These are phyloP conservation scores for Xylaria sp. DNA, from an alignment of 2,329 filamentous ascomycete species.

Conservation along the genomic window DNA sequence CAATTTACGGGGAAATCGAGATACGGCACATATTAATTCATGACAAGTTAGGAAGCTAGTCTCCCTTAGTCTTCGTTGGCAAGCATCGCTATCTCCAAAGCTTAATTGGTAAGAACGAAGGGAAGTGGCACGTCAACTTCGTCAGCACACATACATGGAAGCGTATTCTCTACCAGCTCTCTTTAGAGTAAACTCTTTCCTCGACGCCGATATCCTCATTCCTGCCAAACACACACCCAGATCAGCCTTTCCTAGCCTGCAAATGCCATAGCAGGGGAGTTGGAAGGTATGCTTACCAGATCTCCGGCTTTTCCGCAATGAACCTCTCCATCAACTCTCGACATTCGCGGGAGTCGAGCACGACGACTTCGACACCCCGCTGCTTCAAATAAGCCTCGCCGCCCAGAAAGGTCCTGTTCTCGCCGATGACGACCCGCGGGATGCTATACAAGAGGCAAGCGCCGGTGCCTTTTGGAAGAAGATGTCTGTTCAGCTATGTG, in stretches of 20 bases:
- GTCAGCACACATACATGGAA: neutral
- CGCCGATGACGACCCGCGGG: conserved; percentile 78
- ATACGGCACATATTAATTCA: neutral
- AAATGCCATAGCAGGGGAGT: neutral
- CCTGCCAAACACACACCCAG: conserved; percentile 34
- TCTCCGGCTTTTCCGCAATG: conserved; percentile 75
- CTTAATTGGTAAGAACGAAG: neutral
- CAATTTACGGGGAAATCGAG: neutral
- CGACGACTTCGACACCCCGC: conserved; percentile 78
- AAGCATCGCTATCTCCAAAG: neutral
- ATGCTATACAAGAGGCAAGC: conserved; percentile 82
- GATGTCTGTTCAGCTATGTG: conserved; percentile 2
- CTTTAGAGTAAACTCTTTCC: conserved; percentile 47
- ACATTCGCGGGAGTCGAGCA: conserved; percentile 73
- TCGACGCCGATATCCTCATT: conserved; percentile 51
- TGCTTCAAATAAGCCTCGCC: conserved; percentile 76
- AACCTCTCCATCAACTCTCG: conserved; percentile 77
- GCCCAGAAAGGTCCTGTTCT: conserved; percentile 80
- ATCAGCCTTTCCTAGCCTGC: neutral
- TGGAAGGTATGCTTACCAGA: conserved; percentile 66
- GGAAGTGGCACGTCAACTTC: neutral
- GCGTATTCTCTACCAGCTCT: conserved; percentile 28
- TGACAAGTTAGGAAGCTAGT: neutral
- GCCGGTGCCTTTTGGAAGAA: conserved; percentile 63
- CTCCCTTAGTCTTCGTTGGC: neutral